Evolutionary conservation across 108 stramenopile genomes (phyloP), one percentile per base, ranked within the genome.

Genomic region (Cyclotella distinguenda): DNA sequence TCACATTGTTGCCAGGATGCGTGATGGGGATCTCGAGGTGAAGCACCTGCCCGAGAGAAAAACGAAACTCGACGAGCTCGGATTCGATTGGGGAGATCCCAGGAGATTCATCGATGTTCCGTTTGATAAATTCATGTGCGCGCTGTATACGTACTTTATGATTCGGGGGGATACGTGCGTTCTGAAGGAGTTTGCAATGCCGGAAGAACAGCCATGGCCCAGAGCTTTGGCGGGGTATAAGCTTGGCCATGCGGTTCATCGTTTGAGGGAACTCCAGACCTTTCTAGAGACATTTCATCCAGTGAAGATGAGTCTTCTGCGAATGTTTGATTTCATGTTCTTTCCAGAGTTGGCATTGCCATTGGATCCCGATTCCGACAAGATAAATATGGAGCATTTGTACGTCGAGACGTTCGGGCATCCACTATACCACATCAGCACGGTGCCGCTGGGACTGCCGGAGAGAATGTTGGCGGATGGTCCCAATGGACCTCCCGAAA

Each of bases 161-260:
- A 76, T 97, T 34, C 72, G 89, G 51, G 96, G 96, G 30, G 90
- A 95, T 59, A 81, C 93, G 66, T 86, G 84, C 63, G 91, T 95
- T 15, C 63, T 78, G 1, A 48, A 64, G 40, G 88, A 88, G 53
- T 97, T 92, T 66, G 82, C 86, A 13, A 94, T 97, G 79, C 96
- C 94, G 18, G 84, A 84, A 34, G 94, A 91, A 63, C 83, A 93
- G 60, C 96, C 96, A 4, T 97, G 96, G 96, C 96, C 96, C 13
- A 53, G 72, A 40, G 81, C 82, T 16, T 64, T 95, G 42, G 87
- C 86, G 39, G 94, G 91, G 13, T 89, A 79, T 60, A 89, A 94
- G 57, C 72, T 95, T 49, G 96, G 96, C 11, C 60, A 78, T 42
- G 85, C 82, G 25, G 91, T 95, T 12, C 69, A 78, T 47, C 79